phyloP scores from a whole-genome alignment of 129 eudicot genomes.

The Chrysanthemum makinoi region DNA sequence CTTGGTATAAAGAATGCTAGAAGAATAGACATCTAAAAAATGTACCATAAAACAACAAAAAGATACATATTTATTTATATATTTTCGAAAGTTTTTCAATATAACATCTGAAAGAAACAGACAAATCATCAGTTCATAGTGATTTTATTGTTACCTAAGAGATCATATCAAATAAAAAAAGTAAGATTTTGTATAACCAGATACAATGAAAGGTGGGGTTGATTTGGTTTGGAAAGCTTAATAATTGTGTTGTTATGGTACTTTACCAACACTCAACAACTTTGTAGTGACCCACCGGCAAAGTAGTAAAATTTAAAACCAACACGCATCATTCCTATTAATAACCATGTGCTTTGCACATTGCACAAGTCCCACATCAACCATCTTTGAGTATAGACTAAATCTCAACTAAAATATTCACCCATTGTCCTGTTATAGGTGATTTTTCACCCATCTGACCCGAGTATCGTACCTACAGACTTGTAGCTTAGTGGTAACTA shows the following conservation, averaged over 20 bases:
- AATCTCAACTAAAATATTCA: slow-evolving; percentile 5
- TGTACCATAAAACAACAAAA: too few species aligned
- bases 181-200: neutral
- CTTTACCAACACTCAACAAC: slow-evolving; percentile 35
- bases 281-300: slow-evolving; percentile 29
- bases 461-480: too few species aligned
- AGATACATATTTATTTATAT: too few species aligned
- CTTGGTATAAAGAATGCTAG: too few species aligned
- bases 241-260: slow-evolving; percentile 27
- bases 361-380: slow-evolving; percentile 6
- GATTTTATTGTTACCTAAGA: neutral
- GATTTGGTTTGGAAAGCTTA: slow-evolving; percentile 14
- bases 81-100: too few species aligned
- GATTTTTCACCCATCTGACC: too few species aligned
- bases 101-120: neutral
- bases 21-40: too few species aligned
- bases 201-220: slow-evolving; percentile 10
- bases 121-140: neutral
- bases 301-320: slow-evolving; percentile 8
- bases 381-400: slow-evolving; percentile 6
- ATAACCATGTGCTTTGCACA: slow-evolving; percentile 22
- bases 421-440: neutral
- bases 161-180: neutral
- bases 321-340: slow-evolving; percentile 14
- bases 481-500: too few species aligned